These are phyloP conservation scores for Heritiera fomes DNA, from an alignment of 345 rosid genomes.

Conservation along the genomic window DNA sequence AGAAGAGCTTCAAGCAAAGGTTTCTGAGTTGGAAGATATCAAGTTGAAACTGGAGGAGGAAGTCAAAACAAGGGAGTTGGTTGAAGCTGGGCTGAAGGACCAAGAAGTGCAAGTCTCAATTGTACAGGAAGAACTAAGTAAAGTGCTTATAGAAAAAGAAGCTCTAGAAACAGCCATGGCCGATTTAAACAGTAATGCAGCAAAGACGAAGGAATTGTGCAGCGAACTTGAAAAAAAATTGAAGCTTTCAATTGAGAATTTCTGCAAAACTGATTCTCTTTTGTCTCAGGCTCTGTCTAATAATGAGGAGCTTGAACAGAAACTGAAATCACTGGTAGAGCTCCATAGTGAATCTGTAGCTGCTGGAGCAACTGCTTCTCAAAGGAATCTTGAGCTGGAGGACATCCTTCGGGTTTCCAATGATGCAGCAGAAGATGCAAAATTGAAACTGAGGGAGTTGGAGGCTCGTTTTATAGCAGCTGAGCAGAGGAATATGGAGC, in stretches of 20 bases:
- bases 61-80: constrained; percentile 41
- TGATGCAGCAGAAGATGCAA: constrained; percentile 67
- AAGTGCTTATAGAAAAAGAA: constrained; percentile 54
- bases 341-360: constrained; percentile 58
- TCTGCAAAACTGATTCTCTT: constrained; percentile 60
- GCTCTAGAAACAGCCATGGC: constrained; percentile 52
- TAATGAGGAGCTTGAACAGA: constrained; percentile 71
- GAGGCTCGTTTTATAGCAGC: constrained; percentile 58
- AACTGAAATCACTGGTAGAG: constrained; percentile 70
- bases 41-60: constrained; percentile 58
- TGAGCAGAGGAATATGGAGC: constrained; percentile 74
- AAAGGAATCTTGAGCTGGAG: constrained; percentile 75
- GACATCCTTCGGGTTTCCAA: constrained; percentile 54
- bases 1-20: constrained; percentile 60
- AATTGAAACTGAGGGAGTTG: constrained; percentile 62
- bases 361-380: constrained; percentile 65
- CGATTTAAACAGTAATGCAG: constrained; percentile 48
- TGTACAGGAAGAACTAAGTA: constrained; percentile 38
- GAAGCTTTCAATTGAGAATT: constrained; percentile 67
- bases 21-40: constrained; percentile 50
- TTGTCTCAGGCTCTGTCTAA: constrained; percentile 68
- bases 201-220: constrained; percentile 45
- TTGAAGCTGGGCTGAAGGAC: constrained; percentile 42
- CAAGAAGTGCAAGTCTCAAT: constrained; percentile 38
- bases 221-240: constrained; percentile 63